Conservation (phyloP, 1,139 yeast genomes). For the Nakaseomyces kungkrabaensis region DNA sequence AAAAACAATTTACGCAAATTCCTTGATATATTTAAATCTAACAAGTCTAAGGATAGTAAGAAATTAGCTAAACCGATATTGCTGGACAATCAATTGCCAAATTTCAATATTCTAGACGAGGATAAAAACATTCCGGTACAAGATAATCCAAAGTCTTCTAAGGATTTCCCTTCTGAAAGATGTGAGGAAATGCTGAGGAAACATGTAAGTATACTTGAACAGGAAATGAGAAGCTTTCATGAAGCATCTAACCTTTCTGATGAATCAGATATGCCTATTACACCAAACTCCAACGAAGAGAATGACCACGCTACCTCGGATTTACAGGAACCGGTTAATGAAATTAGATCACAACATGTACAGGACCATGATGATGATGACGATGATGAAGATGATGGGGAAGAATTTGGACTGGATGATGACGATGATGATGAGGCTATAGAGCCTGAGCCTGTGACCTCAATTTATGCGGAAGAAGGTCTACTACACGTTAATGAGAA, state of each 20-base stretch:
- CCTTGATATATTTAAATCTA: background rate
- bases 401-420: conserved; percentile 8
- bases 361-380: conserved; percentile 2
- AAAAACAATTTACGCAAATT: background rate
- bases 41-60: background rate
- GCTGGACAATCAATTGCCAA: background rate
- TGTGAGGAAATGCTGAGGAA: conserved; percentile 5
- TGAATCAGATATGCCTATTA: background rate
- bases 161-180: conserved; percentile 1
- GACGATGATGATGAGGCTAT: conserved; percentile 7
- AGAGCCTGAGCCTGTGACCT: conserved; percentile 2
- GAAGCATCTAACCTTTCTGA: background rate
- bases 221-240: conserved; percentile 2
- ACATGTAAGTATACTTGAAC: conserved; percentile 4
- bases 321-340: background rate
- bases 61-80: background rate
- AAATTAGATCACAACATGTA: background rate
- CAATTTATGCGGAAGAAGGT: conserved; percentile 14
- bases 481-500: conserved; percentile 31
- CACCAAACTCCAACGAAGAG: background rate
- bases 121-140: background rate
- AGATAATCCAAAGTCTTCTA: background rate
- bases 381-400: conserved; percentile 9
- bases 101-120: background rate
- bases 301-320: no score